phyloP scores from a whole-genome alignment of 306 rosid species.

The Heteromeles arbutifolia region DNA sequence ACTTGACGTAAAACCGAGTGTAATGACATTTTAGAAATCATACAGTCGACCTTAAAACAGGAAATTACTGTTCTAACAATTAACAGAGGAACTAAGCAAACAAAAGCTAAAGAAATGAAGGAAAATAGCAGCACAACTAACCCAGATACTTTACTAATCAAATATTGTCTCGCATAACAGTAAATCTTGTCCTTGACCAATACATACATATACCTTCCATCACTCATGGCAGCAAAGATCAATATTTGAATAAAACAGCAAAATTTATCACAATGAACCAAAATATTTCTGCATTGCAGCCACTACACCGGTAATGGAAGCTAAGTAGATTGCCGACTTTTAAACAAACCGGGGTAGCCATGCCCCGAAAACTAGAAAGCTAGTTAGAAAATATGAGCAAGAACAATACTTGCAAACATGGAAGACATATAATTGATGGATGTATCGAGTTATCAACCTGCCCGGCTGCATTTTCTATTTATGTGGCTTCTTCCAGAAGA shows the following conservation, averaged over 20 bases:
- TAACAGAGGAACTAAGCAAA: neutral
- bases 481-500: slow-evolving; percentile 94
- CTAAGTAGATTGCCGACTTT: neutral
- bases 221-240: neutral
- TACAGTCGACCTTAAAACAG: no score
- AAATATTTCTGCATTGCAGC: neutral
- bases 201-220: slow-evolving; percentile 1
- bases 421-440: slow-evolving; percentile 1
- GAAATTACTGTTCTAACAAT: neutral
- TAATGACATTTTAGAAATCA: rapidly evolving
- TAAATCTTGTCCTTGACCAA: neutral
- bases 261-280: neutral
- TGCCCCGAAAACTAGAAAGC: neutral
- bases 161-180: neutral
- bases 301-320: neutral
- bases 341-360: neutral
- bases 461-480: slow-evolving; percentile 30
- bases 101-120: neutral
- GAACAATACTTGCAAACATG: slow-evolving; percentile 5
- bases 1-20: rapidly evolving
- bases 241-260: neutral
- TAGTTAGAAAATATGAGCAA: neutral
- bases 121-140: neutral
- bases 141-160: neutral
- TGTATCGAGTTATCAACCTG: slow-evolving; percentile 1